Evolutionary conservation across 768 basidiomycete species (phyloP).

Genomic region (Mycena olivaceomarginata): DNA sequence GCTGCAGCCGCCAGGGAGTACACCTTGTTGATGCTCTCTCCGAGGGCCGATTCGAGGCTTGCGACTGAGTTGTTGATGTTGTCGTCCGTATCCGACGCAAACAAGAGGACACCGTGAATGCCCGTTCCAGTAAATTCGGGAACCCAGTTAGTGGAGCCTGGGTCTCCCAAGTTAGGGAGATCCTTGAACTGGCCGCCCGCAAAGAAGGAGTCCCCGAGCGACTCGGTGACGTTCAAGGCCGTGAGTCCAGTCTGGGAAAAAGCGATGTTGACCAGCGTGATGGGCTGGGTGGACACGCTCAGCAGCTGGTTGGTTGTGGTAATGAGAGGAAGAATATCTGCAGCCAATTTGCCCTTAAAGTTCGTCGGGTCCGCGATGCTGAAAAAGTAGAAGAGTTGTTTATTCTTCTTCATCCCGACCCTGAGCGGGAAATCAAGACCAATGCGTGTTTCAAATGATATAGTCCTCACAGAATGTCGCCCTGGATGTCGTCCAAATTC

Average conservation of each 20-base stretch:
- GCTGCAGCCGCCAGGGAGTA: conserved; percentile 43
- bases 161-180: conserved; percentile 16
- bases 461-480: conserved; percentile 65
- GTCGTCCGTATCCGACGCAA: conserved; percentile 25
- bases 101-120: conserved; percentile 45
- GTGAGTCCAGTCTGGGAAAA: conserved; percentile 31
- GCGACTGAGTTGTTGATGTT: conserved; percentile 2
- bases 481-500: conserved; percentile 45
- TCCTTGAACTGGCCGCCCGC: conserved; percentile 12
- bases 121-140: conserved; percentile 34
- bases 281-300: conserved; percentile 48
- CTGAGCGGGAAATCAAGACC: conserved; percentile 50
- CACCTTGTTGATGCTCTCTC: conserved; percentile 39
- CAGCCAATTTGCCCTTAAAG: conserved; percentile 64
- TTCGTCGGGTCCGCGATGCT: conserved; percentile 62
- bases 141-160: conserved; percentile 36
- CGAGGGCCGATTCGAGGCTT: conserved; percentile 35
- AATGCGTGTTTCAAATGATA: background rate
- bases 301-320: conserved; percentile 66
- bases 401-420: conserved; percentile 74
- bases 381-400: conserved; percentile 72
- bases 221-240: conserved; percentile 20
- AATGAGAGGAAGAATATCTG: conserved; percentile 64
- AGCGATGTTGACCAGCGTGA: conserved; percentile 57
- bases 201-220: conserved; percentile 31